Evolutionary conservation across 2,329 filamentous ascomycete genomes (phyloP), one percentile per base, ranked within the genome.

Genomic region (Colletotrichum lentis): DNA sequence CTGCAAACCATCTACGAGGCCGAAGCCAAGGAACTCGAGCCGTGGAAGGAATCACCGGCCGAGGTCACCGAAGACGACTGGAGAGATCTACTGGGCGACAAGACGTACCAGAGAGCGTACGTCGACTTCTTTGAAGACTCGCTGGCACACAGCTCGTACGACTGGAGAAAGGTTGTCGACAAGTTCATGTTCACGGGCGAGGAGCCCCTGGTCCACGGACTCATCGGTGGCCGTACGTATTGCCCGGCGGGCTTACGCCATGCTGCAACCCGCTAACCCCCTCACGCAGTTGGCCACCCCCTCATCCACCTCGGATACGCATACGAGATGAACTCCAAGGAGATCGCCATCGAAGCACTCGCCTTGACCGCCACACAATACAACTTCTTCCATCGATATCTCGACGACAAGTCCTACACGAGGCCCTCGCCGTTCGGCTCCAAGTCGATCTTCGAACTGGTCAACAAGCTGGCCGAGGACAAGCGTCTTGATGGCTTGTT

Each of bases 281-380:
- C 11, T 43, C 22, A 63, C 31, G 5, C 71, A 95, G 92, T 97
- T 69, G 95, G 91, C 20, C 93, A 97, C 74, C 92, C 95, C 1
- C 83, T 98, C n/a, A 96, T 98, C 67, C 96, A 98, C 74, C 85
- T 99, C 2, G 94, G 89, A n/a, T 97, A 97, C 76, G 96, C 94
- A 11, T 95, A 91, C 75, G 95, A 99, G 81, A 84, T 98, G 73
- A 88, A 92, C 70, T 96, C 87, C 73, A 91, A 90, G 67, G 95
- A 96, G 71, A 77, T 98, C 22, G 94, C 90, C 55, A 96, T 97
- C 79, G 96, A 99, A 81, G 92, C 94, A 0, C 84, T 99, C 0
- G 89, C 88, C 0, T 83, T 97, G 69, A 83, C 89, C 0, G 82
- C 85, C 10, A 80, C 82, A 1, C 82, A 86, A 73, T 86, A 90